phyloP scores from a whole-genome alignment of 2,329 filamentous ascomycete species.

The Alternaria dauci region DNA sequence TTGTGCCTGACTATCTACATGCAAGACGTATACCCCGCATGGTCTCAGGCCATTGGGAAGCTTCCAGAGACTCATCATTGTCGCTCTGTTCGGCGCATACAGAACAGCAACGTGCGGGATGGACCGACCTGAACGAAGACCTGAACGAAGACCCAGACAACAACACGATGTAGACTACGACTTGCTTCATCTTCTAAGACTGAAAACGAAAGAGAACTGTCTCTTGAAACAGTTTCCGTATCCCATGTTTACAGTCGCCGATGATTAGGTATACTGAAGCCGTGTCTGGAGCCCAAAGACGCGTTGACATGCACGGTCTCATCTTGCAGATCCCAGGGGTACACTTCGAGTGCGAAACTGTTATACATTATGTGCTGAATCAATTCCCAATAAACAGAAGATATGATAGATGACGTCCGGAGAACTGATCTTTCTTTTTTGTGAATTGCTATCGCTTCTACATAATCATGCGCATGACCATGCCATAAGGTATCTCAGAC shows the following conservation, averaged over 20 bases:
- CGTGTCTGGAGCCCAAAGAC: background rate
- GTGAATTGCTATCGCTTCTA: constrained; percentile 18
- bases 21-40: background rate
- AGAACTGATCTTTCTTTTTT: constrained; percentile 10
- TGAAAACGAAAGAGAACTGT: background rate
- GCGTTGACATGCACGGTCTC: background rate
- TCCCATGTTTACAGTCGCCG: background rate
- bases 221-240: background rate
- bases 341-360: background rate
- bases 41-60: background rate
- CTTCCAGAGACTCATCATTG: background rate
- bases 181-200: background rate
- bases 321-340: background rate
- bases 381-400: background rate
- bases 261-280: background rate
- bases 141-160: background rate
- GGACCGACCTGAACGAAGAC: background rate
- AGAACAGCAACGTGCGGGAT: background rate
- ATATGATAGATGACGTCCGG: background rate
- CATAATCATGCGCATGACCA: constrained; percentile 9
- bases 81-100: background rate
- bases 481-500: constrained; percentile 2
- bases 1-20: background rate
- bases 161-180: background rate
- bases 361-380: background rate